Evolutionary conservation across 345 rosid species (phyloP), one percentile per base, ranked within the genome.

Genomic region (Gossypium herbaceum): DNA sequence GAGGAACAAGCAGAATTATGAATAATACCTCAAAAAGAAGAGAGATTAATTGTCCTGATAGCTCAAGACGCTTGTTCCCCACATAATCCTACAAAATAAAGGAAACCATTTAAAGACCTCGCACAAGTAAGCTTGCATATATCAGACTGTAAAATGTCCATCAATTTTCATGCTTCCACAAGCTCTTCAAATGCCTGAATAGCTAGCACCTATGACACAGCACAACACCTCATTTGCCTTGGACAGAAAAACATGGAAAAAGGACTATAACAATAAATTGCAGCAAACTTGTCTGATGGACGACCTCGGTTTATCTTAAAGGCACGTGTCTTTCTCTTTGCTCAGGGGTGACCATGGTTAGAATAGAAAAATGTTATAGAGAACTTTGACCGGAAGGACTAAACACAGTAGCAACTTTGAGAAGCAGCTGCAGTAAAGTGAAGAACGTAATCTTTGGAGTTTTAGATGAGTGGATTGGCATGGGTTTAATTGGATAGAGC

Each of bases 31-130:
- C 98, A 84, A 94, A 94, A 58, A 92, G 94, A 76, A 94, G 84
- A 79, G 98, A 92, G 45, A 94, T 88, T 73, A 94, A 76, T 67
- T 92, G 98, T 76, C 98, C 98, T 43, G 95, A 94, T 75, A 94
- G 77, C 86, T 92, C 98, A 84, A 94, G 79, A 48, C 98, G 84
- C 85, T 94, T 94, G 86, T 94, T 94, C 58, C 98, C 98, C 75
- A 92, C 97, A 76, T 94, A 94, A 85, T 94, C 98, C 98, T 94
- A 79, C 54, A 78, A 75, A 63, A 73, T 34, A 52, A 65, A 66
- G 52, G 60, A 52, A 54, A 61, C 7, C 12, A 61, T 47, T 47
- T n/a, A 60, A 2, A 57, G 2, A 43, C 9, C 13, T 12, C 7
- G 67, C 75, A 22, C 48, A 58, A 73, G 44, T 48, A 20, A 58